phyloP scores from a whole-genome alignment of 2,329 filamentous ascomycete species.

The Xylogone sp. region DNA sequence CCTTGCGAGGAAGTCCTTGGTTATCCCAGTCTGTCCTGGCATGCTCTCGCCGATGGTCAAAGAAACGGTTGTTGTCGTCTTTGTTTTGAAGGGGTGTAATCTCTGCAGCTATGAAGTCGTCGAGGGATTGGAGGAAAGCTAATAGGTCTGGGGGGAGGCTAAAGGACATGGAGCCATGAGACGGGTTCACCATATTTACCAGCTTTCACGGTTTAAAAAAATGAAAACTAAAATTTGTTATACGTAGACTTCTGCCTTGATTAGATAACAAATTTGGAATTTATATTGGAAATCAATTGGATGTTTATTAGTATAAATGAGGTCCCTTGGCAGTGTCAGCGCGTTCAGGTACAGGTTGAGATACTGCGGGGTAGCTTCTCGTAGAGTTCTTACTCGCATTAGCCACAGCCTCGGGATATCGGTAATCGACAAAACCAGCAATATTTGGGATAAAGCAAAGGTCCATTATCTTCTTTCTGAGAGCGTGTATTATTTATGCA shows the following conservation, averaged over 20 bases:
- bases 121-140: slow-evolving; percentile 44
- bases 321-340: neutral
- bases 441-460: neutral
- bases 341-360: neutral
- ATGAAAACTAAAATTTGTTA: too few relatives aligned
- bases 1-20: slow-evolving; percentile 49
- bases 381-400: neutral
- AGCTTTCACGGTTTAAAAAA: neutral
- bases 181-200: slow-evolving; percentile 14
- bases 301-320: neutral
- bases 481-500: too few relatives aligned
- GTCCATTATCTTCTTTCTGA: too few relatives aligned
- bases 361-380: neutral
- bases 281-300: neutral
- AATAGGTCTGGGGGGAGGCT: slow-evolving; percentile 47
- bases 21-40: slow-evolving; percentile 54
- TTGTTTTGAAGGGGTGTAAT: slow-evolving; percentile 54
- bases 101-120: slow-evolving; percentile 51
- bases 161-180: slow-evolving; percentile 44
- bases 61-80: slow-evolving; percentile 60
- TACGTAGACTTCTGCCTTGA: neutral
- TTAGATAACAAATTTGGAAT: neutral
- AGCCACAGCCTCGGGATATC: neutral
- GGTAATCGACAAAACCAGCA: neutral
- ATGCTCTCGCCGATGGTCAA: slow-evolving; percentile 61